Percentiles rank a stretch among this genome's conserved stretches.
phyloP scores from a whole-genome alignment of 495 filamentous ascomycete species.

The Podospora sp. region DNA sequence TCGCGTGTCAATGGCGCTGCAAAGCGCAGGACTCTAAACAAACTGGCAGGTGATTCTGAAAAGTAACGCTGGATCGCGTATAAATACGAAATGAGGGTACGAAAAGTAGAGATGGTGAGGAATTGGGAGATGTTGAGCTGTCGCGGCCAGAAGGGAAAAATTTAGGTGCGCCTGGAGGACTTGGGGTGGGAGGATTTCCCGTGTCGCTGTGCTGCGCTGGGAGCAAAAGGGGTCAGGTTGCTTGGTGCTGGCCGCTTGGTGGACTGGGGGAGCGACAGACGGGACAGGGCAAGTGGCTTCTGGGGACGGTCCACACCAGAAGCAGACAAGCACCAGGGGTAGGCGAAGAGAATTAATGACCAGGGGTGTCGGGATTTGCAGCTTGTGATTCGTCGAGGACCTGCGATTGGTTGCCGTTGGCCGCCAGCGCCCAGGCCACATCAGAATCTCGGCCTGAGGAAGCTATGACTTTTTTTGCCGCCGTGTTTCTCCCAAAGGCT shows the following conservation, averaged over 20 bases:
- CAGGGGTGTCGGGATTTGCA: slow-evolving; percentile 19
- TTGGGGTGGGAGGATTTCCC: slow-evolving; percentile 32
- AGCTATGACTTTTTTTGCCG: slow-evolving; percentile 18
- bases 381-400: slow-evolving; percentile 29
- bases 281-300: slow-evolving; percentile 24
- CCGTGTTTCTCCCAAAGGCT: not conserved
- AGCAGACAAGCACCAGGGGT: slow-evolving; percentile 15
- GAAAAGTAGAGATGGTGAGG: slow-evolving; percentile 32
- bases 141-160: slow-evolving; percentile 40
- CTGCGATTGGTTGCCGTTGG: slow-evolving; percentile 21
- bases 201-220: slow-evolving; percentile 24
- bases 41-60: slow-evolving; percentile 28
- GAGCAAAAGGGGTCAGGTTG: slow-evolving; percentile 40
- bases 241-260: slow-evolving; percentile 17
- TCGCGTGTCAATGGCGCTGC: slow-evolving; percentile 35
- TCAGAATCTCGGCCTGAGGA: slow-evolving; percentile 19
- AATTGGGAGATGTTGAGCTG: slow-evolving; percentile 30
- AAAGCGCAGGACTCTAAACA: slow-evolving; percentile 23
- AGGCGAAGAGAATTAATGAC: slow-evolving; percentile 32
- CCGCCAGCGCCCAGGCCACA: slow-evolving; percentile 26
- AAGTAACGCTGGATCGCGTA: slow-evolving; percentile 40
- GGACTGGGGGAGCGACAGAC: slow-evolving; percentile 19
- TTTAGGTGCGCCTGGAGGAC: slow-evolving; percentile 38
- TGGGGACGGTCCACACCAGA: slow-evolving; percentile 21
- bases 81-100: slow-evolving; percentile 39